phyloP scores from a whole-genome alignment of 176 grass and related monocot genomes.

The Luzula sylvatica region DNA sequence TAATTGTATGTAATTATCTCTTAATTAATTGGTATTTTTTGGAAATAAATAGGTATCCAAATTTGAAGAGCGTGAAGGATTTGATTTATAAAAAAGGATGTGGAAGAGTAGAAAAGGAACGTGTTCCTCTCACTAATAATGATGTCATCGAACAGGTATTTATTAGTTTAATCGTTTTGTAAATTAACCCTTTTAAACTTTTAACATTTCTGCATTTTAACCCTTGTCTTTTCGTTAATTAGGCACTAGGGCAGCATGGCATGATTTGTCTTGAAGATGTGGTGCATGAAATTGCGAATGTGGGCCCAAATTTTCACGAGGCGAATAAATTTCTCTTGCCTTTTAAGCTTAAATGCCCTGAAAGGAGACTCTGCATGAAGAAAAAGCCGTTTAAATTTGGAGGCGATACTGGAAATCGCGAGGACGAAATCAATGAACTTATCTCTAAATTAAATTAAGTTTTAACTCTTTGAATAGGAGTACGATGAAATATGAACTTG shows the following conservation, averaged over 20 bases:
- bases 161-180: not conserved
- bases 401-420: constrained; percentile 56
- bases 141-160: constrained; percentile 88
- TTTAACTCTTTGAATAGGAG: too few relatives aligned
- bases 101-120: constrained; percentile 50
- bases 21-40: too few relatives aligned
- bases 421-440: constrained; percentile 73
- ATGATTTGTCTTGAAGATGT: constrained; percentile 70
- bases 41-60: constrained; percentile 56
- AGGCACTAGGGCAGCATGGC: constrained; percentile 47
- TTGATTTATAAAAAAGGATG: constrained; percentile 81
- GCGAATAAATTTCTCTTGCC: constrained; percentile 67
- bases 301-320: constrained; percentile 61
- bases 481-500: too few relatives aligned
- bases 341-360: constrained; percentile 61
- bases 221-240: not conserved
- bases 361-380: constrained; percentile 49
- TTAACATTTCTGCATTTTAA: not conserved
- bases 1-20: too few relatives aligned
- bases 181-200: not conserved
- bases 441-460: constrained; percentile 57
- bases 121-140: constrained; percentile 77
- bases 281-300: constrained; percentile 54
- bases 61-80: constrained; percentile 81
- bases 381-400: constrained; percentile 54